Evolutionary conservation across 345 rosid genomes (phyloP).

Genomic region (Raphanus sativus): DNA sequence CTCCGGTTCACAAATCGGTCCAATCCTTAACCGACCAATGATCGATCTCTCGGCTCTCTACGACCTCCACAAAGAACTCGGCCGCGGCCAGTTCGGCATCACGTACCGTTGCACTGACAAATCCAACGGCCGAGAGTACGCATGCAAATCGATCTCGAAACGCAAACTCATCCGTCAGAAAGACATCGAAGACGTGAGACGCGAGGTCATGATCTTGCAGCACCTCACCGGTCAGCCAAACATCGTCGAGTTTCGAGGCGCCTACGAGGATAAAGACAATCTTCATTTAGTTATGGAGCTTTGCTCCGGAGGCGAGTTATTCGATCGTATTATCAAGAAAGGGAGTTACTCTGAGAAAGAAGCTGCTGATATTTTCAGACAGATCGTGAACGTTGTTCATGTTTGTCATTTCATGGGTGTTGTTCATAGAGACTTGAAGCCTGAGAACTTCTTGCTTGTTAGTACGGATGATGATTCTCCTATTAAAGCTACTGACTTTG

Average conservation of each 20-base stretch:
- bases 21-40: constrained; percentile 60
- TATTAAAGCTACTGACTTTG: constrained; percentile 83
- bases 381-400: constrained; percentile 82
- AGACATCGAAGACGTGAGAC: constrained; percentile 67
- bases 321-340: constrained; percentile 73
- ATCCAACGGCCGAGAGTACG: constrained; percentile 59
- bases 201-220: constrained; percentile 73
- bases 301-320: constrained; percentile 94
- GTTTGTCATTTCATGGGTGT: constrained; percentile 97
- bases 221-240: constrained; percentile 90
- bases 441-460: constrained; percentile 85
- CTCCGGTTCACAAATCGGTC: constrained; percentile 45
- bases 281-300: constrained; percentile 86
- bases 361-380: constrained; percentile 70
- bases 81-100: constrained; percentile 82
- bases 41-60: constrained; percentile 54
- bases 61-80: constrained; percentile 65
- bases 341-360: constrained; percentile 76
- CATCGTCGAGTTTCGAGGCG: constrained; percentile 79
- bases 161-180: constrained; percentile 48
- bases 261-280: constrained; percentile 66
- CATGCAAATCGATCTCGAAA: constrained; percentile 83
- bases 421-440: constrained; percentile 88
- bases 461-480: constrained; percentile 50
- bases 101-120: constrained; percentile 70